These are phyloP conservation scores for Acanthochlamys bracteata DNA, from an alignment of 106 monocot genomes.

Conservation along the genomic window DNA sequence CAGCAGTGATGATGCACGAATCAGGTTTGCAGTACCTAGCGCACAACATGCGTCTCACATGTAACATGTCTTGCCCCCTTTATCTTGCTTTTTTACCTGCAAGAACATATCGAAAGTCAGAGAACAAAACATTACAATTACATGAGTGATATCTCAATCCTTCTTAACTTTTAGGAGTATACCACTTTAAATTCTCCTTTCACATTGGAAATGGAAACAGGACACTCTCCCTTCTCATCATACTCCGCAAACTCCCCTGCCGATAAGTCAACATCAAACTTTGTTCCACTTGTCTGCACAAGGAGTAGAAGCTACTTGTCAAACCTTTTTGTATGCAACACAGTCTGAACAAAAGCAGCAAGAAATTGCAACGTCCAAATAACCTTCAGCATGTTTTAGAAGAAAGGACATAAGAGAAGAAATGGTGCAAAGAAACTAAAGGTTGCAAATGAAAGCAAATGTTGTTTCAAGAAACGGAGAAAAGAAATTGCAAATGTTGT, in stretches of 20 bases:
- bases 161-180: neutral
- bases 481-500: too few species aligned
- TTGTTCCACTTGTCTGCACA: conserved; percentile 40
- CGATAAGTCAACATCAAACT: conserved; percentile 54
- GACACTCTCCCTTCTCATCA: conserved; percentile 74
- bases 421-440: too few species aligned
- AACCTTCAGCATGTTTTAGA: neutral
- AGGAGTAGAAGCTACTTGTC: neutral
- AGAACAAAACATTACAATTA: neutral
- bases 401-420: neutral
- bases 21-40: too few species aligned
- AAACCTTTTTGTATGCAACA: neutral
- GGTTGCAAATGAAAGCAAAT: neutral
- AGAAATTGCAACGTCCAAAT: neutral
- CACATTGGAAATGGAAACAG: conserved; percentile 61
- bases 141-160: neutral
- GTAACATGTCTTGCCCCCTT: conserved; percentile 18
- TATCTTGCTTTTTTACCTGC: conserved; percentile 43
- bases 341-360: neutral
- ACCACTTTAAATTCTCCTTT: conserved; percentile 59
- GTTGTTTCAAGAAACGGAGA: neutral
- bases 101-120: neutral
- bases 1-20: too few species aligned
- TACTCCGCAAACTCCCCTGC: conserved; percentile 77
- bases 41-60: neutral